Evolutionary conservation across 2,329 filamentous ascomycete genomes (phyloP).

Genomic region (Exophiala lecanii-corni): DNA sequence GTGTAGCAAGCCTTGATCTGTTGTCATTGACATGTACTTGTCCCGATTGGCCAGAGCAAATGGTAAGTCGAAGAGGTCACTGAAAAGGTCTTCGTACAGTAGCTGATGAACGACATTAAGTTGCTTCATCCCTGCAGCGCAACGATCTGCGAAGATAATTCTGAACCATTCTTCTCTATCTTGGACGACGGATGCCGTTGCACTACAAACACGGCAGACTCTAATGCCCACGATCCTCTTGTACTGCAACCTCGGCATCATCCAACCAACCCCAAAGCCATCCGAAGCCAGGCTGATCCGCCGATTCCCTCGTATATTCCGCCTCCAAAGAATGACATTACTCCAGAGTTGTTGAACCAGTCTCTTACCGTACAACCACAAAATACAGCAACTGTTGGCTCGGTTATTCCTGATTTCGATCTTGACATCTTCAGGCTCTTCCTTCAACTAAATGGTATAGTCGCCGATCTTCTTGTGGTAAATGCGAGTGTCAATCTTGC

Average conservation of each 20-base stretch:
- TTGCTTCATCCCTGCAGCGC: constrained; percentile 9
- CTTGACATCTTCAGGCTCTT: constrained; percentile 18
- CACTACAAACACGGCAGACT: constrained; percentile 1
- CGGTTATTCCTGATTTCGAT: constrained; percentile 22
- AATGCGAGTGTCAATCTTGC: constrained; percentile 23
- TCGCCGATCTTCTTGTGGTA: constrained; percentile 21
- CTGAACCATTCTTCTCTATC: constrained; percentile 16
- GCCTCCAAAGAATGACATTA: constrained; percentile 24
- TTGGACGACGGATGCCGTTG: constrained; percentile 14
- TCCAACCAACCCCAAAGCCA: background rate
- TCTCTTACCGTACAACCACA: constrained; percentile 22
- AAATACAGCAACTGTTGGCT: constrained; percentile 22
- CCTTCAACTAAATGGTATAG: constrained; percentile 21
- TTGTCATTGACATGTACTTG: constrained; percentile 11
- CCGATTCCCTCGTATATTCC: constrained; percentile 22
- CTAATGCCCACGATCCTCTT: too few relatives aligned
- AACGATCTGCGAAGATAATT: constrained; percentile 5
- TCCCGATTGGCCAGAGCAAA: constrained; percentile 4
- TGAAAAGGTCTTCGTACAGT: background rate
- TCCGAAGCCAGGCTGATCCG: background rate
- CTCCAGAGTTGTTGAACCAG: constrained; percentile 21
- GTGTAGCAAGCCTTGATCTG: constrained; percentile 7
- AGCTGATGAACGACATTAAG: background rate
- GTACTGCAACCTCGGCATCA: constrained; percentile 13
- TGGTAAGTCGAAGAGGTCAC: background rate